Conservation (phyloP, 2,329 filamentous ascomycete genomes). For the Fusarium sambucinum region DNA sequence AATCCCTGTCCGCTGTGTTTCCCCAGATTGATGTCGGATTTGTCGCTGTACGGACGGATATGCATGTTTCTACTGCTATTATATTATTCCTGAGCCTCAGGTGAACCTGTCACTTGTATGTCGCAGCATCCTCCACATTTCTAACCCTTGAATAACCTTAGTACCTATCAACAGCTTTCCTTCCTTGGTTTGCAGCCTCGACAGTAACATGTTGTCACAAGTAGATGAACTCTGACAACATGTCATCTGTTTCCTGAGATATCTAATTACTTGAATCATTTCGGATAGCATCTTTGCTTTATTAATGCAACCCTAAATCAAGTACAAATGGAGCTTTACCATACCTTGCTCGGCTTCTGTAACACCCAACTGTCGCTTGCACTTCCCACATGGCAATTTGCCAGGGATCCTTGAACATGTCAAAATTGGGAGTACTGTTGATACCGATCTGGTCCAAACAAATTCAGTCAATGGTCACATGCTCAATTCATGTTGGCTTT, state of each 20-base stretch:
- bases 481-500: background rate
- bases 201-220: background rate
- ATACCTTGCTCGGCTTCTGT: constrained; percentile 31
- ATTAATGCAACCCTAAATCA: constrained; percentile 20
- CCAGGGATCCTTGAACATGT: constrained; percentile 15
- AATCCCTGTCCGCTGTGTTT: constrained; percentile 33
- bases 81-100: constrained; percentile 42
- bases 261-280: background rate
- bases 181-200: background rate
- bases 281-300: constrained; percentile 5
- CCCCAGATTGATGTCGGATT: constrained; percentile 31
- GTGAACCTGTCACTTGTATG: constrained; percentile 44
- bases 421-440: background rate
- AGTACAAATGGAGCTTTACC: constrained; percentile 14
- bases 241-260: background rate
- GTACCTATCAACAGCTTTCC: background rate
- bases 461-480: background rate
- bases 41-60: constrained; percentile 3
- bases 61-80: constrained; percentile 2
- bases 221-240: constrained; percentile 1
- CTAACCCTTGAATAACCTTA: background rate
- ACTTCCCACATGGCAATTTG: constrained; percentile 46
- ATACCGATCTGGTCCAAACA: background rate
- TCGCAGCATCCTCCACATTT: background rate
- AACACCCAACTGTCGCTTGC: constrained; percentile 33